phyloP scores from a whole-genome alignment of 2,329 filamentous ascomycete species.

The Aureobasidium sp. region DNA sequence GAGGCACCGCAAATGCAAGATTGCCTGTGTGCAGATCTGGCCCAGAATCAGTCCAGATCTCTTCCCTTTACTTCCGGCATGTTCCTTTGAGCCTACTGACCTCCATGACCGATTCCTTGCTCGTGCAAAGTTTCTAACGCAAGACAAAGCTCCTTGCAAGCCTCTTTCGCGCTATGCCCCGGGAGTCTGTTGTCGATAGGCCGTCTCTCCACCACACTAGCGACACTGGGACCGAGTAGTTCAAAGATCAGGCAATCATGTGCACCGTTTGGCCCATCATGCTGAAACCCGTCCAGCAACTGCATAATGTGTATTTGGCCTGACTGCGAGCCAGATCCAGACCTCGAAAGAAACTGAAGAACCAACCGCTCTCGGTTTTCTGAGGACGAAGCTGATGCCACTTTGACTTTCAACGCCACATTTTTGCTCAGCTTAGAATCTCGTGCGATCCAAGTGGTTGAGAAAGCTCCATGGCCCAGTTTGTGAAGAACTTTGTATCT shows the following conservation, averaged over 20 bases:
- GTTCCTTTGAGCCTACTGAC: conserved; percentile 15
- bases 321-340: conserved; percentile 13
- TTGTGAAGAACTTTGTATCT: conserved; percentile 33
- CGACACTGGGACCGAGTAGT: conserved; percentile 32
- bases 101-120: conserved; percentile 23
- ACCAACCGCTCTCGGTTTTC: conserved; percentile 18
- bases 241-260: conserved; percentile 40
- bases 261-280: conserved; percentile 37
- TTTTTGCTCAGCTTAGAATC: conserved; percentile 21
- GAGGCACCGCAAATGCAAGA: conserved; percentile 21
- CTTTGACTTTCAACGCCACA: conserved; percentile 23
- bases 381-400: conserved; percentile 13
- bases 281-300: conserved; percentile 31
- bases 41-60: not conserved
- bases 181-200: conserved; percentile 32
- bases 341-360: conserved; percentile 15
- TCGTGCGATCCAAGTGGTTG: conserved; percentile 31
- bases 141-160: conserved; percentile 24
- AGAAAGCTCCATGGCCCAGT: conserved; percentile 31
- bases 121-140: conserved; percentile 21
- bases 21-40: conserved; percentile 26
- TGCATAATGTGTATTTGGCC: conserved; percentile 27
- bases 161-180: conserved; percentile 26
- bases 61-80: not conserved
- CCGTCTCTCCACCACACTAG: conserved; percentile 29